A percentile compares a stretch with the other conserved stretches of the same genome.
phyloP scores from a whole-genome alignment of 2,329 filamentous ascomycete species.

The Xylariaceae sp. region DNA sequence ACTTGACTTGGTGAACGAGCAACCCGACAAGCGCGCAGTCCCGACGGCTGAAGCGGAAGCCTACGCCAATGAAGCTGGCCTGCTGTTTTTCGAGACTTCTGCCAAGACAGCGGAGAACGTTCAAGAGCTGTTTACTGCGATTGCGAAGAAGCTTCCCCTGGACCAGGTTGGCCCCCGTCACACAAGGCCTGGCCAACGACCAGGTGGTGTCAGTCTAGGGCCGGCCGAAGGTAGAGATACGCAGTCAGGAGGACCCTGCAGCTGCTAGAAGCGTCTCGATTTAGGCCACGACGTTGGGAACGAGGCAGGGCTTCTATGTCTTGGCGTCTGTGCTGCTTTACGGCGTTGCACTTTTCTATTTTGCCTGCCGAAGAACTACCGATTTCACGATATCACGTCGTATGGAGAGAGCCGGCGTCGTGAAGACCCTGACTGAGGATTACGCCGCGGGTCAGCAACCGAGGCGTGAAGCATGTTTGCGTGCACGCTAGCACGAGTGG shows the following conservation, averaged over 20 bases:
- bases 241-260: conserved; percentile 51
- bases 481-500: conserved; percentile 3
- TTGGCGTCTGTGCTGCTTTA: conserved; percentile 13
- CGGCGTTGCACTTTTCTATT: neutral
- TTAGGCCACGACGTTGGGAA: conserved; percentile 12
- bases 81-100: conserved; percentile 97
- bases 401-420: neutral
- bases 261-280: conserved; percentile 42
- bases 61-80: conserved; percentile 86
- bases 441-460: neutral
- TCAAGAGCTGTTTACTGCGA: conserved; percentile 89
- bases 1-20: conserved; percentile 88
- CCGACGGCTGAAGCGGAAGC: conserved; percentile 84
- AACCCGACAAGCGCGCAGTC: conserved; percentile 93
- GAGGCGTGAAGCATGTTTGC: neutral
- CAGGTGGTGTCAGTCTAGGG: conserved; percentile 50
- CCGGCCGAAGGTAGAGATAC: conserved; percentile 53
- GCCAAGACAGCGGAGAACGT: conserved; percentile 98
- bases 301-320: conserved; percentile 15
- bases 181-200: conserved; percentile 60
- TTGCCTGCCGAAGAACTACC: conserved; percentile 1
- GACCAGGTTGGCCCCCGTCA: conserved; percentile 93
- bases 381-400: neutral
- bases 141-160: conserved; percentile 94
- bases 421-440: neutral